Base-by-base conservation (phyloP, 1,284 basidiomycete genomes). In the Pseudozyma flocculosa region DNA sequence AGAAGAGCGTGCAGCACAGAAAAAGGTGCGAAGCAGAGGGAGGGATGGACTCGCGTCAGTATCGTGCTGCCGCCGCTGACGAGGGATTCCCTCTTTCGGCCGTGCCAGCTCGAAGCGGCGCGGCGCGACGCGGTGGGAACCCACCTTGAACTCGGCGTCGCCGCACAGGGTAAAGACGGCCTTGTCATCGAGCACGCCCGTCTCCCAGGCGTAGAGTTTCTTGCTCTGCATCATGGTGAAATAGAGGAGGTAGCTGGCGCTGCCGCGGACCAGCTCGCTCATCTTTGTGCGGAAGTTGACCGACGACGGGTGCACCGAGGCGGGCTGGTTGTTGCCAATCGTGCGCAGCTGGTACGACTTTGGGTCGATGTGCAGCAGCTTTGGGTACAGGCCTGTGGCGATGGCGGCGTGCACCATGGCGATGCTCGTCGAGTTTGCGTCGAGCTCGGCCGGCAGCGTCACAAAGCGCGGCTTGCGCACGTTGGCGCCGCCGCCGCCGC, bases 171-270 rank as follows among this genome's bases (percentile, higher is more conserved):
- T 81, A 18, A 91, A 78, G 42, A 99, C 79, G 1, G 90, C 85
- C 26, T 89, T 80, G 69, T 96, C 90, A 57, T 95, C 88, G 4
- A 92, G 85, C 1, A 92, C 88, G 1, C 89, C 87, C 1, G 89
- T 92, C 79, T 99, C 95, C 91, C 92, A 96, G n/a, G 88, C 92
- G 78, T 79, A 98, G 26, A 97, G 80, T 78, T 87, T 89, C 80
- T 88, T 91, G 14, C 90, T 91, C 76, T 91, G 89, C 88, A 91
- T 90, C 66, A 61, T 73, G 40, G 64, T 43, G 41, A 61, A 54
- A 29, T 56, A 62, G 43, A 78, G 45, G 54, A 72, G 53, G 47
- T 66, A 68, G 50, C 60, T 60, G 43, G 50, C 45, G 14, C 49
- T 45, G 29, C 53, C 41, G 13, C 56, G 55, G 8, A 60, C 51